Base-by-base conservation (phyloP, 768 basidiomycete species). In the Lepiota subincarnata region DNA sequence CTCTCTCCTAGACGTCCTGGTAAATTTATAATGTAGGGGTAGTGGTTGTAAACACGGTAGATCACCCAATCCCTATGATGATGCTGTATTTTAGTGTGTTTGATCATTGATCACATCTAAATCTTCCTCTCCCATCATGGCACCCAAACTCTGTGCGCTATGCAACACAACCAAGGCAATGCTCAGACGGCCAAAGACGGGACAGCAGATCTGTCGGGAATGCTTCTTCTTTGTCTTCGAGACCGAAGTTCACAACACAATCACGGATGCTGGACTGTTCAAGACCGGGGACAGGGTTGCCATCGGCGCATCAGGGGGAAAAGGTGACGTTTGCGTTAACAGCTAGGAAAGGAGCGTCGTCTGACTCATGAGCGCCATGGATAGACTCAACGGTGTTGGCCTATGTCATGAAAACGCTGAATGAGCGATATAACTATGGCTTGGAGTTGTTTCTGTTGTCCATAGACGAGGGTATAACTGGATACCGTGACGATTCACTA, bases 171-270 rank as follows among this genome's bases (percentile, higher is more conserved):
- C 85, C 2, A 84, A 85, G 49, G 92, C 97, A 0, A 94, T 98
- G 62, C 68, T 99, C 38, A 95, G 90, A 64, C 78, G 97, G 14
- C 97, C 96, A 2, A 99, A 99, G 70, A 99, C 95, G 0, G 93
- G 93, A 0, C 95, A 98, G 64, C 92, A 94, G 67, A 94, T 98
- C 55, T 99, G 97, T 77, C 89, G 87, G 68, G 84, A 88, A 36
- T 99, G 97, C 66, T 97, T 95, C 72, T 99, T 92, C 75, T 84
- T 84, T 60, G 94, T 98, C 37, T 99, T 99, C 62, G 97, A 99
- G 75, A 96, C 93, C 0, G 97, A 99, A 67, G 87, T 99, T 24
- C 97, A 99, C 73, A 88, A 95, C 66, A 98, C 97, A 0, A 98
- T 98, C 65, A 84, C 76, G 5, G 80, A 90, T 62, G 81, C 91